A percentile compares a stretch with the other conserved stretches of the same genome.
phyloP scores from a whole-genome alignment of 108 stramenopile species.

The Cyclotella choctawhatcheeana region DNA sequence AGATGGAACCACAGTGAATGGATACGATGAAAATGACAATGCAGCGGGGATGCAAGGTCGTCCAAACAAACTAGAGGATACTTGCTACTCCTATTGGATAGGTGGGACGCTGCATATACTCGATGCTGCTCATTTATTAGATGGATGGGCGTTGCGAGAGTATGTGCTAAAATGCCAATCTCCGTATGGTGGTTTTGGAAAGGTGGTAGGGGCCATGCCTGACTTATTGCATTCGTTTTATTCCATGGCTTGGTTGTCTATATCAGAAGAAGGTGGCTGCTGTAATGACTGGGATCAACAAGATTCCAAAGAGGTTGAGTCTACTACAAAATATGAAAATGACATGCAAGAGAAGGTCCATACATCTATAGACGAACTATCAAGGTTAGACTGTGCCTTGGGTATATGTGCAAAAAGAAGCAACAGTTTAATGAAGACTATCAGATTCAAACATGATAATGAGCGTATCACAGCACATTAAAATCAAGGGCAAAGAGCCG shows the following conservation, averaged over 20 bases:
- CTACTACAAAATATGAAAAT: slow-evolving; percentile 4
- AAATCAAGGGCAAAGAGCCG: too few species aligned
- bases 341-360: slow-evolving; percentile 17
- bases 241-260: slow-evolving; percentile 73
- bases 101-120: slow-evolving; percentile 83
- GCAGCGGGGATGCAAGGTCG: slow-evolving; percentile 86
- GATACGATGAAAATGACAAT: slow-evolving; percentile 10
- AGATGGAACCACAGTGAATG: slow-evolving; percentile 9
- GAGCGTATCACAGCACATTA: too few species aligned
- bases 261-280: slow-evolving; percentile 30
- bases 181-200: slow-evolving; percentile 79
- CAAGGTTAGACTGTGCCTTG: slow-evolving; percentile 47
- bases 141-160: slow-evolving; percentile 51
- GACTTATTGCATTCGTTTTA: slow-evolving; percentile 93
- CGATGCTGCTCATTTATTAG: slow-evolving; percentile 52
- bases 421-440: too few species aligned
- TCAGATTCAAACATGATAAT: too few species aligned
- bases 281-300: slow-evolving; percentile 13
- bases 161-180: slow-evolving; percentile 74
- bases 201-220: slow-evolving; percentile 69
- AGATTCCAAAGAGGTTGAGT: background rate
- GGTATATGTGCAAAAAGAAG: slow-evolving; percentile 47
- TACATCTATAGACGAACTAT: slow-evolving; percentile 29
- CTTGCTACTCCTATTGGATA: slow-evolving; percentile 94
- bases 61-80: slow-evolving; percentile 87